Conservation (phyloP, 1,284 basidiomycete species). For the Ustilago cynodontis region DNA sequence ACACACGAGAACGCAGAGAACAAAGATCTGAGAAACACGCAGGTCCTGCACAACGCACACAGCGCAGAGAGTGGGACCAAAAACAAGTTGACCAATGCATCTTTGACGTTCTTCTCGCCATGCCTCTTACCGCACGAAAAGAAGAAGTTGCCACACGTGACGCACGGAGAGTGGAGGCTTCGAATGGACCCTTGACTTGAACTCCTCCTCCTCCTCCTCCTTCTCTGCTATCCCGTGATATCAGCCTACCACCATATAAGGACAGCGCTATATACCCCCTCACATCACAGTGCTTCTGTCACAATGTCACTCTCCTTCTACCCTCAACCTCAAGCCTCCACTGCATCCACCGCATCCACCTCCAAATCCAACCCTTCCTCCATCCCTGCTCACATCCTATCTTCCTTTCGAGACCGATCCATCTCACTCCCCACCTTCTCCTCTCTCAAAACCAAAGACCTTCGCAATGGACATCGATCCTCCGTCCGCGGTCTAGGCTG, state of each 20-base stretch:
- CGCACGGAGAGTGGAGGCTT: constrained; percentile 21
- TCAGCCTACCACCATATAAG: background rate
- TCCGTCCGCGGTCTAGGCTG: constrained; percentile 59
- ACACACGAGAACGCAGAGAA: background rate
- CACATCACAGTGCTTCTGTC: background rate
- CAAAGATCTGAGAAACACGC: background rate
- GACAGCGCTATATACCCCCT: background rate
- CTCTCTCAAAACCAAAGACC: constrained; percentile 36
- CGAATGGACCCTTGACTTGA: constrained; percentile 15
- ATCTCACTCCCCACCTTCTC: constrained; percentile 27
- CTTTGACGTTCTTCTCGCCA: constrained; percentile 29
- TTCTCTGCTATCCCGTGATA: background rate
- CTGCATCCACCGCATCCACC: background rate
- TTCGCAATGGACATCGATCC: constrained; percentile 46
- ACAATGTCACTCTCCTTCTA: constrained; percentile 32
- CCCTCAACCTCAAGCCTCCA: too few species aligned
- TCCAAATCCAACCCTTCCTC: background rate
- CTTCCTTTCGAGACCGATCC: constrained; percentile 19
- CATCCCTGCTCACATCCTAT: background rate
- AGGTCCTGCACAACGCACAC: background rate
- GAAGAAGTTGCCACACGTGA: constrained; percentile 14
- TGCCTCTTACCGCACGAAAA: constrained; percentile 14
- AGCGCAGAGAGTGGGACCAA: background rate
- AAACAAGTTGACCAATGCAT: constrained; percentile 17
- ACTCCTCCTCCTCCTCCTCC: background rate